A percentile compares a stretch with the other conserved stretches of the same genome.
Conservation (phyloP, 2,329 filamentous ascomycete genomes). For the Malbranchea cinnamomea region DNA sequence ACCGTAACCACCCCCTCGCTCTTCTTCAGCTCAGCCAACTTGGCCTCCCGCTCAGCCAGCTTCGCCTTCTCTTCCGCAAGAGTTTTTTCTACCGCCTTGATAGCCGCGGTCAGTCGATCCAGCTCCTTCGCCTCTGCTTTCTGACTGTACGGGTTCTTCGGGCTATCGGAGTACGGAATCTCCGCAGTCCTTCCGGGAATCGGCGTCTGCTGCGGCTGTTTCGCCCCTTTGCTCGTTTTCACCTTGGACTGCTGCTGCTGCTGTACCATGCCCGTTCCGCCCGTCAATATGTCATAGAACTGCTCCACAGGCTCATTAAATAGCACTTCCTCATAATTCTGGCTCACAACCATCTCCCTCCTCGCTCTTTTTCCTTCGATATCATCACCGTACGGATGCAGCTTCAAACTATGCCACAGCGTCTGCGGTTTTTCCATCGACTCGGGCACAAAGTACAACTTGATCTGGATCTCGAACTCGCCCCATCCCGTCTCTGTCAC, state of each 20-base stretch:
- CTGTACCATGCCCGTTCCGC: constrained; percentile 37
- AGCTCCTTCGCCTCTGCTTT: constrained; percentile 56
- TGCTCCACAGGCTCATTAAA: constrained; percentile 95
- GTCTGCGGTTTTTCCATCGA: constrained; percentile 88
- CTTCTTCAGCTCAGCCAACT: constrained; percentile 37
- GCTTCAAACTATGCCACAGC: constrained; percentile 79
- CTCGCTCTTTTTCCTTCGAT: constrained; percentile 58
- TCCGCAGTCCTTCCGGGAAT: constrained; percentile 55
- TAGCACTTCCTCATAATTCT: constrained; percentile 83
- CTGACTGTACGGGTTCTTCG: constrained; percentile 57
- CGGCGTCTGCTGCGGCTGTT: constrained; percentile 31
- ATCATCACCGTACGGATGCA: constrained; percentile 74
- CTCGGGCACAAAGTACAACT: constrained; percentile 81
- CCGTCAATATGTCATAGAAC: constrained; percentile 76
- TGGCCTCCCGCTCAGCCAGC: constrained; percentile 46
- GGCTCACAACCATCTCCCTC: constrained; percentile 52
- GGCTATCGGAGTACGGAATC: constrained; percentile 52
- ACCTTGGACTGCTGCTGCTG: constrained; percentile 39
- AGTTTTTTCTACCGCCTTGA: constrained; percentile 42
- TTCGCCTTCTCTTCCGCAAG: constrained; percentile 50
- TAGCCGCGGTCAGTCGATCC: constrained; percentile 47
- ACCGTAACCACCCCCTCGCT: constrained; percentile 25
- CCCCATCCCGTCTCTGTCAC: constrained; percentile 93
- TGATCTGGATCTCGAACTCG: constrained; percentile 92
- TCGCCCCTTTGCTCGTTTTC: constrained; percentile 41